Evolutionary conservation across 2,329 filamentous ascomycete species (phyloP).

Genomic region (Hypoxylon sp.): DNA sequence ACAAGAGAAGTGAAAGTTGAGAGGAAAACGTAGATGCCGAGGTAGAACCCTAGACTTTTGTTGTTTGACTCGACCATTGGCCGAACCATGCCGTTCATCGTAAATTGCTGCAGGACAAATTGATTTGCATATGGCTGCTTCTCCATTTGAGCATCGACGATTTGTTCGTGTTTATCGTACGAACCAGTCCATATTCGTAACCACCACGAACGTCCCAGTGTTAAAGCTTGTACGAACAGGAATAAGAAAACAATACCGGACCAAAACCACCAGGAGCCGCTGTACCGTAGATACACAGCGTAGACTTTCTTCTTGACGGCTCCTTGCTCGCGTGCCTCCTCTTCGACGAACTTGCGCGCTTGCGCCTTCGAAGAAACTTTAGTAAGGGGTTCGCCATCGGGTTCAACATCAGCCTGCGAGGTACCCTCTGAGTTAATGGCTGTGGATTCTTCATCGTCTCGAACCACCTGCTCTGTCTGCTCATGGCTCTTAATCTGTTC

Average conservation of each 20-base stretch:
- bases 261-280: conserved; percentile 76
- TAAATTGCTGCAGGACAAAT: conserved; percentile 64
- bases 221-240: conserved; percentile 66
- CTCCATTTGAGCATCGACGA: conserved; percentile 39
- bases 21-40: conserved; percentile 76
- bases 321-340: conserved; percentile 80
- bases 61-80: conserved; percentile 53
- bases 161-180: conserved; percentile 55
- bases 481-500: conserved; percentile 71
- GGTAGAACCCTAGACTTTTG: conserved; percentile 71
- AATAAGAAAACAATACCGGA: conserved; percentile 67
- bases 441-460: conserved; percentile 66
- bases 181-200: conserved; percentile 72
- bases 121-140: conserved; percentile 60
- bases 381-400: conserved; percentile 60
- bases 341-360: conserved; percentile 81
- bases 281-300: conserved; percentile 74
- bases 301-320: conserved; percentile 79
- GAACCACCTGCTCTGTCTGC: conserved; percentile 60
- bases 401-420: conserved; percentile 59
- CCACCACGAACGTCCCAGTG: conserved; percentile 75
- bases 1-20: conserved; percentile 70
- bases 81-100: conserved; percentile 58
- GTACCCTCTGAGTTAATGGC: conserved; percentile 69
- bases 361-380: conserved; percentile 65